Percentiles rank a stretch among this genome's conserved stretches.
Evolutionary conservation across 106 monocot species (phyloP).

Genomic region (Apostasia ramifera): DNA sequence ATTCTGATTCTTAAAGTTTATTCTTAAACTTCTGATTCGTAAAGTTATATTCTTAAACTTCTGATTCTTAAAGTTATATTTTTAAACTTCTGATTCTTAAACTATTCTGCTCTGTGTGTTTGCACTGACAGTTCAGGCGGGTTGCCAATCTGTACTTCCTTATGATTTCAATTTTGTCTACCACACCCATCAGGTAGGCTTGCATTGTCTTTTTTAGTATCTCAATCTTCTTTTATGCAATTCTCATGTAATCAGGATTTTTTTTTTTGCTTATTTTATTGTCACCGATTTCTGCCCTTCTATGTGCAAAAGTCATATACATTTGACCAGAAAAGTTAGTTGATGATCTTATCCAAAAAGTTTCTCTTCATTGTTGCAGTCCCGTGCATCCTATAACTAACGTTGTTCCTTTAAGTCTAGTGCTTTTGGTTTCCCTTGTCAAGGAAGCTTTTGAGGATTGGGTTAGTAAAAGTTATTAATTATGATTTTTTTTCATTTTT

Average conservation of each 20-base stretch:
- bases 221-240: too few relatives aligned
- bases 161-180: slow-evolving; percentile 97
- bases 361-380: slow-evolving; percentile 34
- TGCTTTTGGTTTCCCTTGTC: slow-evolving; percentile 93
- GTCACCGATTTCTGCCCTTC: too few relatives aligned
- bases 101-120: not conserved
- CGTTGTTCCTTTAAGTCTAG: slow-evolving; percentile 90
- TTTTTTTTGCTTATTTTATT: too few relatives aligned
- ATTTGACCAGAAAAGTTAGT: too few relatives aligned
- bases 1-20: not conserved
- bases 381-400: slow-evolving; percentile 94
- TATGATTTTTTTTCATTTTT: not conserved
- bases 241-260: too few relatives aligned
- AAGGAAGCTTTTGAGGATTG: slow-evolving; percentile 99
- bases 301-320: too few relatives aligned
- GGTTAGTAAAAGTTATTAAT: slow-evolving; percentile 26
- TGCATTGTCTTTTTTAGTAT: not conserved
- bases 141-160: slow-evolving; percentile 98
- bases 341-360: not conserved
- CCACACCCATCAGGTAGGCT: slow-evolving; percentile 89
- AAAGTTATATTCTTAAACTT: too few relatives aligned
- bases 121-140: slow-evolving; percentile 89
- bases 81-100: too few relatives aligned
- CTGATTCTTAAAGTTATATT: too few relatives aligned
- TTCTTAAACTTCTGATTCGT: too few relatives aligned